Conservation (phyloP, 805 yeast genomes). For the Candida taoyuanica region DNA sequence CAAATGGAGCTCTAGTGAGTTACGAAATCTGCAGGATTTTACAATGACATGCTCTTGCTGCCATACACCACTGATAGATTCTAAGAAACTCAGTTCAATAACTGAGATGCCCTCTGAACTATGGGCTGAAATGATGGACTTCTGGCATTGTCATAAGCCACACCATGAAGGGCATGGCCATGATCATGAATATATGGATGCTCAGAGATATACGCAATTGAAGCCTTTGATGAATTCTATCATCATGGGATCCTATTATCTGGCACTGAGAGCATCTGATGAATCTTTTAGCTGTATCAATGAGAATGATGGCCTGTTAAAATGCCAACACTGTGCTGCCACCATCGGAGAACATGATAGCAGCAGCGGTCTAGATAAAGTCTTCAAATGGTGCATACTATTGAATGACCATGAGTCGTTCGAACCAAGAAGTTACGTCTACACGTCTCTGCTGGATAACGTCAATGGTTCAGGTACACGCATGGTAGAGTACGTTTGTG, state of each 20-base stretch:
- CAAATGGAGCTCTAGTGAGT: conserved; percentile 42
- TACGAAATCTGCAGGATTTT: conserved; percentile 29
- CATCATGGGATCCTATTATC: conserved; percentile 55
- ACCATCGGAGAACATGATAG: conserved; percentile 39
- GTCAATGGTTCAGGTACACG: conserved; percentile 40
- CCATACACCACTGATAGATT: conserved; percentile 26
- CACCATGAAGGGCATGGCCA: conserved; percentile 21
- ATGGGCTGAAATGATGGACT: conserved; percentile 95
- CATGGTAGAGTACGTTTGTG: conserved; percentile 28
- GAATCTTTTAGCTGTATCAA: conserved; percentile 1
- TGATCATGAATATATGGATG: conserved; percentile 1
- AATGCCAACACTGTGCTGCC: conserved; percentile 36
- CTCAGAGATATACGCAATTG: conserved; percentile 36
- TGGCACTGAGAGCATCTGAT: conserved; percentile 25
- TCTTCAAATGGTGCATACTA: conserved; percentile 55
- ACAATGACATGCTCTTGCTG: conserved; percentile 33
- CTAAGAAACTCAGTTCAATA: conserved; percentile 31
- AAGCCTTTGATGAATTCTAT: conserved; percentile 40
- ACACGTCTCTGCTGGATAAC: conserved; percentile 36
- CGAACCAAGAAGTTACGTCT: conserved; percentile 34
- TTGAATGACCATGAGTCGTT: conserved; percentile 33
- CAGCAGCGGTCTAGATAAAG: conserved; percentile 29
- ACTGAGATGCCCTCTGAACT: conserved; percentile 82
- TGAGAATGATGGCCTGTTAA: conserved; percentile 11
- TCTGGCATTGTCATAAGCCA: conserved; percentile 96